Conservation (phyloP, 75 land plant genomes). For the Sequoiadendron giganteum region DNA sequence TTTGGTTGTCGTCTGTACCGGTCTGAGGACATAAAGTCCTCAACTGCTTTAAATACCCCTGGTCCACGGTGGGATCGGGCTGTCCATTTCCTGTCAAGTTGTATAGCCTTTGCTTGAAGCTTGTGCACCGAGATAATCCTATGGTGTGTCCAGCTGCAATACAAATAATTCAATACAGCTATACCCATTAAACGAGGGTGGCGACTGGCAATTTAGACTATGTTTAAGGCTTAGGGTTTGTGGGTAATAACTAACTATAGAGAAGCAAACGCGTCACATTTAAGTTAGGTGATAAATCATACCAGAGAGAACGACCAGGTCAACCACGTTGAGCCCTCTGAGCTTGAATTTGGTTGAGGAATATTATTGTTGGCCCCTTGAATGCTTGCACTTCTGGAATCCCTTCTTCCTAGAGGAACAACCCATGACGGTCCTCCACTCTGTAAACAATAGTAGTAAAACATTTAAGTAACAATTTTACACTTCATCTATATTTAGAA, state of each 20-base stretch:
- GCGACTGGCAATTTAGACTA: too few relatives aligned
- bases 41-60: conserved; percentile 32
- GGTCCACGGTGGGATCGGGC: conserved; percentile 53
- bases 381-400: conserved; percentile 19
- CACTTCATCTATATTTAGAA: too few relatives aligned
- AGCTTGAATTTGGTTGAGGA: conserved; percentile 29
- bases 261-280: neutral
- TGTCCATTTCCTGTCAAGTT: conserved; percentile 60
- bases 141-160: conserved; percentile 81
- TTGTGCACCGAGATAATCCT: conserved; percentile 64
- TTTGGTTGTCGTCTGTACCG: conserved; percentile 61
- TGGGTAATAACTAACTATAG: too few relatives aligned
- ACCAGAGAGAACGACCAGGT: conserved; percentile 38
- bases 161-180: too few relatives aligned
- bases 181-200: too few relatives aligned
- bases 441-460: neutral
- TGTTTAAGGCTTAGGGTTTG: too few relatives aligned
- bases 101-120: conserved; percentile 68
- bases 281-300: neutral
- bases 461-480: too few relatives aligned
- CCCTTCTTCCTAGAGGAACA: conserved; percentile 41
- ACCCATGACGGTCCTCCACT: conserved; percentile 36
- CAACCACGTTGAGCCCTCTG: conserved; percentile 25
- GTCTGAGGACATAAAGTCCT: conserved; percentile 51
- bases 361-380: conserved; percentile 18